A percentile compares a stretch with the other conserved stretches of the same genome.
Evolutionary conservation across 2,329 filamentous ascomycete genomes (phyloP).

Genomic region (Botrytis fragariae): DNA sequence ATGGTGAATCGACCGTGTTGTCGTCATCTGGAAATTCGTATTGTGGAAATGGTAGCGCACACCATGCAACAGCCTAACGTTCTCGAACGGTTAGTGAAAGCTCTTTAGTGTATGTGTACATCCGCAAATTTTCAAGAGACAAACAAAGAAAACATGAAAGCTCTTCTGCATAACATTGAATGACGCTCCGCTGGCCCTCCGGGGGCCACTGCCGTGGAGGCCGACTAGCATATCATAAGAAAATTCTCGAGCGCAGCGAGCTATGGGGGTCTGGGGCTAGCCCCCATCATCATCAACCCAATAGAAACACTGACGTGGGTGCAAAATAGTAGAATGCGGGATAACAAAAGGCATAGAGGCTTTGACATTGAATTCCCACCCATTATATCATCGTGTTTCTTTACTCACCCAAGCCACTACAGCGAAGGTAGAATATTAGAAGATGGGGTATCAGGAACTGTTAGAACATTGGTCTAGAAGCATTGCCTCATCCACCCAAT

Average conservation of each 20-base stretch:
- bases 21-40: constrained; percentile 52
- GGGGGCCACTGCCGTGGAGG: not conserved
- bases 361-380: not conserved
- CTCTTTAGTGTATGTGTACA: not conserved
- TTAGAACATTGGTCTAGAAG: not conserved
- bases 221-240: not conserved
- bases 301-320: not conserved
- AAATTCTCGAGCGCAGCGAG: not conserved
- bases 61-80: constrained; percentile 59
- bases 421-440: not conserved
- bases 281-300: not conserved
- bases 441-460: not conserved
- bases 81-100: not conserved
- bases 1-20: constrained; percentile 31
- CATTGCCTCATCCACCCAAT: not conserved
- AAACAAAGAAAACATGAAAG: not conserved
- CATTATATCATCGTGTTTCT: not conserved
- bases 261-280: not conserved
- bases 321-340: not conserved
- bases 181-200: constrained; percentile 5
- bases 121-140: not conserved
- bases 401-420: not conserved
- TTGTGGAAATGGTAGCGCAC: constrained; percentile 62
- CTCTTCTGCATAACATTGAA: not conserved
- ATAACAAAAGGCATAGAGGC: not conserved